Evolutionary conservation across 1,139 yeast genomes (phyloP).

Genomic region (Taphrina confusa): DNA sequence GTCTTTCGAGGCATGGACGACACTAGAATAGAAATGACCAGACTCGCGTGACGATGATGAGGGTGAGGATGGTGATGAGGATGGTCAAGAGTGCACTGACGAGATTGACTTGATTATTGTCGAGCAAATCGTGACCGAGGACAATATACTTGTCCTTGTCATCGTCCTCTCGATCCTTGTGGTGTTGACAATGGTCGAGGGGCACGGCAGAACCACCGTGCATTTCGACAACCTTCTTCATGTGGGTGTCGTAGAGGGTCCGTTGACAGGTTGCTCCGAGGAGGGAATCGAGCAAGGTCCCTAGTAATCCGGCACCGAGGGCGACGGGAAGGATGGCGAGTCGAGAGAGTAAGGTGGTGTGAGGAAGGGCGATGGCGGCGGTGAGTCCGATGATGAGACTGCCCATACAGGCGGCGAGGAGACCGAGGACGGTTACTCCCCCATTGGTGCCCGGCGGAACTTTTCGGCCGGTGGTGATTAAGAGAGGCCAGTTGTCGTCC

Average conservation of each 20-base stretch:
- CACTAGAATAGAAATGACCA: too few species aligned
- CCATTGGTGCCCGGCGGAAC: conserved; percentile 58
- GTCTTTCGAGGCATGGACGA: too few species aligned
- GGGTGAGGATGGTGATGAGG: conserved; percentile 43
- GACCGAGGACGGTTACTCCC: conserved; percentile 51
- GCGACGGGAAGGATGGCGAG: conserved; percentile 44
- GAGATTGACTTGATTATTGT: conserved; percentile 52
- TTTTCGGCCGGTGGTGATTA: conserved; percentile 50
- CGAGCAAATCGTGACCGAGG: conserved; percentile 43
- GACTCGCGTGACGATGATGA: neutral
- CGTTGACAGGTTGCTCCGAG: conserved; percentile 52
- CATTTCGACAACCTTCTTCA: conserved; percentile 51
- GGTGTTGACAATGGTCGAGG: too few species aligned
- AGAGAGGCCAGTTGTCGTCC: conserved; percentile 48
- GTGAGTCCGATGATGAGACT: conserved; percentile 49
- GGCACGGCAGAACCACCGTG: conserved; percentile 47
- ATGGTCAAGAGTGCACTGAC: conserved; percentile 48
- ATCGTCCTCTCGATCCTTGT: too few species aligned
- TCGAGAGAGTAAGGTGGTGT: conserved; percentile 37
- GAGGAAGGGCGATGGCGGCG: conserved; percentile 35
- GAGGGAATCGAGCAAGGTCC: conserved; percentile 52
- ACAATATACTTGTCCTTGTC: conserved; percentile 5
- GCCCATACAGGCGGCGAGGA: conserved; percentile 50
- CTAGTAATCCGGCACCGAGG: conserved; percentile 49
- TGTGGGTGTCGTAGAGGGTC: conserved; percentile 47